Conservation (phyloP, 768 basidiomycete genomes). For the Auriscalpium microsporum region DNA sequence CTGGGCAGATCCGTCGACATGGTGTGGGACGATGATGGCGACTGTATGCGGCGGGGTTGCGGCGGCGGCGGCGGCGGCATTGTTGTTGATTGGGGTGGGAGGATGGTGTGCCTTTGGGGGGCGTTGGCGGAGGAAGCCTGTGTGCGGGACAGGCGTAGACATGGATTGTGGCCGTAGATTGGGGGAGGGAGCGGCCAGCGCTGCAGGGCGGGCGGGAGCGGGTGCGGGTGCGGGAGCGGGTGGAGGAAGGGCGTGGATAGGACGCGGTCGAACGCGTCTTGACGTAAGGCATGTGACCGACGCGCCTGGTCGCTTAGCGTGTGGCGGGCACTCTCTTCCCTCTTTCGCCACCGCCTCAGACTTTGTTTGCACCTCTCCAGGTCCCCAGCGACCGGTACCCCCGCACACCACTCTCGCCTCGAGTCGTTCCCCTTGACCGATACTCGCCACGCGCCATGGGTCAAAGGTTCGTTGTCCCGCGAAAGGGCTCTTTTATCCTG, state of each 20-base stretch:
- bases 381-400: no score
- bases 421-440: no score
- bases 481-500: no score
- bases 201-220: neutral
- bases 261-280: neutral
- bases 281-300: neutral
- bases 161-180: neutral
- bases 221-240: neutral
- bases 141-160: neutral
- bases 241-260: neutral
- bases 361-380: neutral
- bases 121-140: slow-evolving; percentile 1
- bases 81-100: neutral
- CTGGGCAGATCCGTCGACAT: no score
- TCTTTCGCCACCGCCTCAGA: neutral
- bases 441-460: no score
- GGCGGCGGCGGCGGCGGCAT: neutral
- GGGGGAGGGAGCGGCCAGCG: neutral
- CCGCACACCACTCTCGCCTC: no score
- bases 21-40: slow-evolving; percentile 7
- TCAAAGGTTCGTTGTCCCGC: no score
- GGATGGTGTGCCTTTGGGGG: slow-evolving; percentile 3
- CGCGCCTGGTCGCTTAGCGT: neutral
- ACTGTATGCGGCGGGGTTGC: slow-evolving; percentile 1
- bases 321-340: neutral